Evolutionary conservation across 441 rosid genomes (phyloP), one percentile per base, ranked within the genome.

Genomic region (Erodium chrysanthum): DNA sequence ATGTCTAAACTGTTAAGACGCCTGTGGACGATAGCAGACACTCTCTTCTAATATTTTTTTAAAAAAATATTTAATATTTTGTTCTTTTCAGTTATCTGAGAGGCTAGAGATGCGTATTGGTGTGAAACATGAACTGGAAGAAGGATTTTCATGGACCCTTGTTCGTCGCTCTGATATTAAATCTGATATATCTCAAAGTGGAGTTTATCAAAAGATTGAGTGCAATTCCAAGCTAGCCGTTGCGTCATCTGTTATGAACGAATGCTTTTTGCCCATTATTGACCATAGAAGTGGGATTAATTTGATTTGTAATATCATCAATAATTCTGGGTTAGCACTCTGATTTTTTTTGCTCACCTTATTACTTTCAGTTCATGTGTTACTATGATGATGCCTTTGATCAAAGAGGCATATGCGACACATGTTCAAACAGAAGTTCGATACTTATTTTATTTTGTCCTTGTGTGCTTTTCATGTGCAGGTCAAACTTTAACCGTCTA

Each of bases 161-260:
- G 75, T 88, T 69, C 94, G 75, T 25, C 94, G 96, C 40, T 86
- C 69, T 83, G 91, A 83, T 75, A 70, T 85, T 73, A 75, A 78
- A 61, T 42, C 80, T 60, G 90, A 88, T 76, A 69, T 75, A 80
- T 77, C 85, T 72, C 77, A 75, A 20, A 66, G 29, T 79, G 87
- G 84, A 71, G 73, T 78, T 68, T 70, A 79, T 75, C 79, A 50
- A 74, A 84, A 85, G 76, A 79, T 91, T 62, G 90, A 86, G 73
- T 77, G 89, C 84, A 94, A 91, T 79, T 89, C 96, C 66, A 87
- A 86, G 83, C 78, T 87, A 76, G 96, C 96, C 63, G 96, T 91
- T 80, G 97, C 97, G 18, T 80, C 86, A 66, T 75, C 79, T 61
- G 75, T 94, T 66, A 91, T 94, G 99, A 94, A 94, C 66, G 99